These are phyloP conservation scores for Omphalotus olearius DNA, from an alignment of 1,284 basidiomycete species.

Conservation along the genomic window DNA sequence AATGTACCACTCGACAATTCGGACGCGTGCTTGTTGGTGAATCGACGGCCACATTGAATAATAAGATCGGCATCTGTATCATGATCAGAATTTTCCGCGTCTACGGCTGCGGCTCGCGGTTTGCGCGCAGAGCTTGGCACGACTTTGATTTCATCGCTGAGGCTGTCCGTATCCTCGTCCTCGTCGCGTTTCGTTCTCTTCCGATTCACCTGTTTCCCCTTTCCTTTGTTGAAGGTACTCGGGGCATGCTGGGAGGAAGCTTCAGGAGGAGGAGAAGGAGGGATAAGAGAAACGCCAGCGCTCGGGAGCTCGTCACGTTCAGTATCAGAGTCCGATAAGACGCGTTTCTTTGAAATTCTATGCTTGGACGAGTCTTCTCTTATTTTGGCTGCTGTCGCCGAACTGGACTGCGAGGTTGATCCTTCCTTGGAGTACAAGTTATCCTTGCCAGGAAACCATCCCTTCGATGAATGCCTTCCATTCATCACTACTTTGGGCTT, in stretches of 20 bases:
- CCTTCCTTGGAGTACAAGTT: slow-evolving; percentile 4
- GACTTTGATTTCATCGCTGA: slow-evolving; percentile 26
- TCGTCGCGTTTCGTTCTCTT: slow-evolving; percentile 41
- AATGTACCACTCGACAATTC: slow-evolving; percentile 24
- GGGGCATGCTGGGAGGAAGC: slow-evolving; percentile 22
- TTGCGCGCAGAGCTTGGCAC: background rate
- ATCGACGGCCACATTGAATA: slow-evolving; percentile 27
- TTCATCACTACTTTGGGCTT: background rate
- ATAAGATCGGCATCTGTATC: slow-evolving; percentile 39
- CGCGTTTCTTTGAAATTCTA: slow-evolving; percentile 10
- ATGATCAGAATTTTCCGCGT: slow-evolving; percentile 16
- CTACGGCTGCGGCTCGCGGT: background rate
- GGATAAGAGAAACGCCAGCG: slow-evolving; percentile 31
- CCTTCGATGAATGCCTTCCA: background rate
- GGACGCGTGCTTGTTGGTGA: background rate
- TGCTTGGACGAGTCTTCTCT: background rate
- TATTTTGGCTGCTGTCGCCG: background rate
- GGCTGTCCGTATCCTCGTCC: slow-evolving; percentile 23
- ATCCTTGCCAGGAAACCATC: slow-evolving; percentile 8
- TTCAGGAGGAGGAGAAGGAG: slow-evolving; percentile 61
- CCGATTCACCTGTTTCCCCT: slow-evolving; percentile 32
- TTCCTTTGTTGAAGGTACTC: slow-evolving; percentile 31
- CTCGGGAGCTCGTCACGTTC: slow-evolving; percentile 12
- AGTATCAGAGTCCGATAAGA: slow-evolving; percentile 11
- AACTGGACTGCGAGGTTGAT: background rate